Evolutionary conservation across 371 early-diverging fungal species (phyloP).

Genomic region (Choanephora cucurbitarum): DNA sequence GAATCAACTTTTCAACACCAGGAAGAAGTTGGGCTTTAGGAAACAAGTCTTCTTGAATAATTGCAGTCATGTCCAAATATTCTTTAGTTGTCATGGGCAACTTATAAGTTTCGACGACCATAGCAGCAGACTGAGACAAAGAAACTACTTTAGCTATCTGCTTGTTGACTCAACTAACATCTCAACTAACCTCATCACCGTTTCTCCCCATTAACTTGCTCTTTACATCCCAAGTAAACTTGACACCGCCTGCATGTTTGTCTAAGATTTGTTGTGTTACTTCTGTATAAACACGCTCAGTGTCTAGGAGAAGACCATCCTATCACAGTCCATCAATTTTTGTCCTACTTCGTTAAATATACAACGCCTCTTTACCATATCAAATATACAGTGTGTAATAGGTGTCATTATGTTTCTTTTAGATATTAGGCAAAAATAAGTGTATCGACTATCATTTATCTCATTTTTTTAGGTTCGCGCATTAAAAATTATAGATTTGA

Average conservation of each 20-base stretch:
- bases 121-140: constrained; percentile 60
- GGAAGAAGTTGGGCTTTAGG: constrained; percentile 67
- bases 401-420: constrained; percentile 26
- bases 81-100: constrained; percentile 82
- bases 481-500: no score
- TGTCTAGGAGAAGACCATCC: constrained; percentile 63
- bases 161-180: not conserved
- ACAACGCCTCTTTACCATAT: constrained; percentile 70
- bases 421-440: no score
- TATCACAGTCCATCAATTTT: constrained; percentile 8
- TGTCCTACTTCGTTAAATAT: not conserved
- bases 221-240: constrained; percentile 82
- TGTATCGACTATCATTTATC: not conserved
- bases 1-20: constrained; percentile 75
- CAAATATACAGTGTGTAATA: constrained; percentile 83
- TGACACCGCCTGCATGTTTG: constrained; percentile 57
- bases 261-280: constrained; percentile 69
- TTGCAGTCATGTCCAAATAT: constrained; percentile 55
- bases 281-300: constrained; percentile 88
- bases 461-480: no score
- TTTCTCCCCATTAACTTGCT: constrained; percentile 81
- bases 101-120: constrained; percentile 65
- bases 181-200: constrained; percentile 53
- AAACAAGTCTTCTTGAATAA: constrained; percentile 58
- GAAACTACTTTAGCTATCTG: not conserved